A percentile compares a stretch with the other conserved stretches of the same genome.
These are phyloP conservation scores for Sclerotinia subarctica DNA, from an alignment of 2,329 filamentous ascomycete genomes.

Conservation along the genomic window DNA sequence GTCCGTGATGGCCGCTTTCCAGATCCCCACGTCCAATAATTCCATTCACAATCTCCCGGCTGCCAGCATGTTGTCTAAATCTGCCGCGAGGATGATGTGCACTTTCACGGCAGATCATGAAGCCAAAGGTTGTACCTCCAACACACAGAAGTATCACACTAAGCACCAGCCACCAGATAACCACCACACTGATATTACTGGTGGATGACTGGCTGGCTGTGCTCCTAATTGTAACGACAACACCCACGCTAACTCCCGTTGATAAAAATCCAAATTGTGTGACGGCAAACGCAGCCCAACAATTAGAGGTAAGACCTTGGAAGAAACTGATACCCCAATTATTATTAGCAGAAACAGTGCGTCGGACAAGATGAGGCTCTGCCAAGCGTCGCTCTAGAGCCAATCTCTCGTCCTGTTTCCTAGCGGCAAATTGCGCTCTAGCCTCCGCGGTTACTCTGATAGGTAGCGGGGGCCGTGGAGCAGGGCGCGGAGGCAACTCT, in stretches of 20 bases:
- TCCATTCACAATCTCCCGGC: not conserved
- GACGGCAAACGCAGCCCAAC: not conserved
- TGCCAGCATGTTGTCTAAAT: not conserved
- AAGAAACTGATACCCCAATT: not conserved
- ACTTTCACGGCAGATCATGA: not conserved
- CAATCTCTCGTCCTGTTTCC: not conserved
- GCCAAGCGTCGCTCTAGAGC: not conserved
- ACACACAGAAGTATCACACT: not conserved
- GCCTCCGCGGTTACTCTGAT: constrained; percentile 7
- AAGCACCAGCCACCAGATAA: constrained; percentile 1
- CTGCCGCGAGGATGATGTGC: not conserved
- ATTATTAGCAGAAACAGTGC: not conserved
- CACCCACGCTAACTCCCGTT: not conserved
- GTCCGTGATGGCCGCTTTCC: not conserved
- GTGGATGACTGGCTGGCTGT: too few relatives aligned
- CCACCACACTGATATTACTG: not conserved
- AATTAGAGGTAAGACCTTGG: not conserved
- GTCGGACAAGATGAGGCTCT: not conserved
- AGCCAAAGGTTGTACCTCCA: not conserved
- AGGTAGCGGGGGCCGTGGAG: not conserved
- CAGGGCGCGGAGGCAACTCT: not conserved
- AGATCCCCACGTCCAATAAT: not conserved
- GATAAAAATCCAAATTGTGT: not conserved
- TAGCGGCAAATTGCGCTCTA: not conserved
- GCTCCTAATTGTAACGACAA: not conserved